phyloP scores from a whole-genome alignment of 441 rosid genomes.

The Pelargonium myrrhifolium region DNA sequence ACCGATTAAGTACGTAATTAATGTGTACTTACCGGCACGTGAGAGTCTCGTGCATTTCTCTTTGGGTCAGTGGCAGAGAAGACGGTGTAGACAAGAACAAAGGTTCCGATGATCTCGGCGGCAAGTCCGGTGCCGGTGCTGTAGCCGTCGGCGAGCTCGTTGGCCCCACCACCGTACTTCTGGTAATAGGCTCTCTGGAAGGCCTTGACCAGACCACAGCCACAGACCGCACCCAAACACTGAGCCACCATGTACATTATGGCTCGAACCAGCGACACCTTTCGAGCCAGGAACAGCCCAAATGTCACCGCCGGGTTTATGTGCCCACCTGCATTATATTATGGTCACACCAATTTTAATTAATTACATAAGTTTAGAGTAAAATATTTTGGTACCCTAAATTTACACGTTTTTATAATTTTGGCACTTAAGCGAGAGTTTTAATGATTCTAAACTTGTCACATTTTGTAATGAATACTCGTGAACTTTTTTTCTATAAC shows the following conservation, averaged over 20 bases:
- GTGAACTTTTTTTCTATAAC: no score
- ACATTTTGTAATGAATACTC: no score
- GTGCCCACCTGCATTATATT: slow-evolving; percentile 54
- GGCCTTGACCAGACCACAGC: slow-evolving; percentile 35
- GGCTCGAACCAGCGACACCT: slow-evolving; percentile 58
- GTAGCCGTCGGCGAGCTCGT: slow-evolving; percentile 36
- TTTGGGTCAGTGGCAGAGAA: slow-evolving; percentile 62
- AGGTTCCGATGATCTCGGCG: slow-evolving; percentile 61
- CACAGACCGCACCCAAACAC: slow-evolving; percentile 34
- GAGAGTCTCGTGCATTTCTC: slow-evolving; percentile 52
- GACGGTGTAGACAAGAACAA: slow-evolving; percentile 55
- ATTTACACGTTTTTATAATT: no score
- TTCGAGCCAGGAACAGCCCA: slow-evolving; percentile 58
- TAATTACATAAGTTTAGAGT: no score
- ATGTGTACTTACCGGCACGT: slow-evolving; percentile 41
- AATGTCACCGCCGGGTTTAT: slow-evolving; percentile 66
- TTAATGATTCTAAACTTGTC: no score
- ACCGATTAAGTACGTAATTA: no score
- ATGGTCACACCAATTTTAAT: no score
- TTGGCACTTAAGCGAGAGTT: no score
- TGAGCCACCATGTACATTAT: slow-evolving; percentile 36
- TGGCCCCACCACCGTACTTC: slow-evolving; percentile 52
- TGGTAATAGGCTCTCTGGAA: slow-evolving; percentile 43
- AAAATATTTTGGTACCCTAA: no score
- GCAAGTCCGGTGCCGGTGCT: slow-evolving; percentile 53